Conservation (phyloP, 305 asterid species). For the Salvia sclarea region DNA sequence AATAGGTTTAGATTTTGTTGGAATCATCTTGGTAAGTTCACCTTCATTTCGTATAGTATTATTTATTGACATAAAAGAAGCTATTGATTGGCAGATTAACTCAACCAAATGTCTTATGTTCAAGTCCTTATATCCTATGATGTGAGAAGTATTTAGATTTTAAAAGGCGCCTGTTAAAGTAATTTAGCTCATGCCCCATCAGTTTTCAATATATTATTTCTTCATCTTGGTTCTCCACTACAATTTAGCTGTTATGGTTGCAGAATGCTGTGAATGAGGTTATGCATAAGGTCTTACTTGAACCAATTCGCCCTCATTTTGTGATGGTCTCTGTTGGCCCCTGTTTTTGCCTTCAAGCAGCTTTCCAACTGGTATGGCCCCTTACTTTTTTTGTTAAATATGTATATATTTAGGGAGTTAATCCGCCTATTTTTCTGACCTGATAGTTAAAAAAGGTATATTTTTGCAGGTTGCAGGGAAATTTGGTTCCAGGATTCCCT, state of each 20-base stretch:
- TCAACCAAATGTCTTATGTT: too few relatives aligned
- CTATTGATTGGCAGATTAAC: background rate
- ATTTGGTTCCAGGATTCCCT: slow-evolving; percentile 51
- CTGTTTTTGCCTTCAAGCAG: slow-evolving; percentile 41
- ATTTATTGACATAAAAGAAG: slow-evolving; percentile 12
- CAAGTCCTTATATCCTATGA: background rate
- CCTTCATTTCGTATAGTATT: background rate
- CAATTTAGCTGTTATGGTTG: slow-evolving; percentile 29
- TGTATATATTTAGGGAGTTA: slow-evolving; percentile 13
- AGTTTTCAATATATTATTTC: slow-evolving; percentile 17
- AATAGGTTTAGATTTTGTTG: background rate
- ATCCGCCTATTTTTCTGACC: slow-evolving; percentile 16
- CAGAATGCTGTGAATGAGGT: slow-evolving; percentile 83
- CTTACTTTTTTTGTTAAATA: slow-evolving; percentile 12
- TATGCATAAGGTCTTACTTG: slow-evolving; percentile 61
- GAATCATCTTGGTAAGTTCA: background rate
- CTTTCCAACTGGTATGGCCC: slow-evolving; percentile 53
- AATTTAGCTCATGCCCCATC: background rate
- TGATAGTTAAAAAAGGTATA: slow-evolving; percentile 19
- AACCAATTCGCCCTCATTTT: slow-evolving; percentile 82
- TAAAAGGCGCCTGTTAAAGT: background rate
- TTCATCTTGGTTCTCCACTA: slow-evolving; percentile 24
- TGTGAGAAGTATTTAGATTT: background rate
- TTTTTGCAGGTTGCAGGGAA: slow-evolving; percentile 50
- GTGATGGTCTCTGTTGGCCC: slow-evolving; percentile 69